Evolutionary conservation across 305 asterid species (phyloP).

Genomic region (Coffea humblotiana): DNA sequence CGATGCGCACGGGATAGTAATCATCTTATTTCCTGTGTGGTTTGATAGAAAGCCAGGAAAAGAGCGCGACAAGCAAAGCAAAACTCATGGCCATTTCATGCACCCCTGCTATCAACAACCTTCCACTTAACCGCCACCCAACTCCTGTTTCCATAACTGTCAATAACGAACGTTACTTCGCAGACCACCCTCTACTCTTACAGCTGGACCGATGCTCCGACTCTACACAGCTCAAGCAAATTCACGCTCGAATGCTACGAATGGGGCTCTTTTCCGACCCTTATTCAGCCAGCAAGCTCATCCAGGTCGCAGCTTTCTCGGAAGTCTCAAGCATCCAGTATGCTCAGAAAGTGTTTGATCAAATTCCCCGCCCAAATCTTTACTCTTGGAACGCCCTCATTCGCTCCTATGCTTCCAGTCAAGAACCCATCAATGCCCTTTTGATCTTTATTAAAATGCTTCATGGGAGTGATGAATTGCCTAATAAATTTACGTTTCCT

Average conservation of each 20-base stretch:
- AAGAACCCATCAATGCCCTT: conserved; percentile 38
- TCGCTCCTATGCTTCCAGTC: conserved; percentile 55
- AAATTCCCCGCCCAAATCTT: conserved; percentile 72
- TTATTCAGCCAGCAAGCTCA: conserved; percentile 72
- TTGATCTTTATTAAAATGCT: conserved; percentile 46
- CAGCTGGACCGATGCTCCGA: conserved; percentile 56
- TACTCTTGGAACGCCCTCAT: conserved; percentile 73
- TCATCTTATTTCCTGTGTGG: not conserved
- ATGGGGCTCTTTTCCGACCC: conserved; percentile 65
- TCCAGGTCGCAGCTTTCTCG: conserved; percentile 48
- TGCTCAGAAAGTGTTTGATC: conserved; percentile 68
- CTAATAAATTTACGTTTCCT: conserved; percentile 76
- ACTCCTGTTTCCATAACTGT: conserved; percentile 32
- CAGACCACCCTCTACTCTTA: conserved; percentile 47
- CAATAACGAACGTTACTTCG: conserved; percentile 49
- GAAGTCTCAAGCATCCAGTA: conserved; percentile 54
- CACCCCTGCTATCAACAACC: conserved; percentile 26
- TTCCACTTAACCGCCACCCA: conserved; percentile 22
- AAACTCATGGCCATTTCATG: conserved; percentile 41
- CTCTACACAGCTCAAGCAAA: conserved; percentile 51
- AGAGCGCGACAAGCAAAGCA: not conserved
- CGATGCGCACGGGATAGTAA: not conserved
- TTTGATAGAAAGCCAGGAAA: not conserved
- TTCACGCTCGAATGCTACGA: conserved; percentile 78
- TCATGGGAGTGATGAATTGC: conserved; percentile 39